Evolutionary conservation across 1,284 basidiomycete genomes (phyloP).

Genomic region (Melampsora americana): DNA sequence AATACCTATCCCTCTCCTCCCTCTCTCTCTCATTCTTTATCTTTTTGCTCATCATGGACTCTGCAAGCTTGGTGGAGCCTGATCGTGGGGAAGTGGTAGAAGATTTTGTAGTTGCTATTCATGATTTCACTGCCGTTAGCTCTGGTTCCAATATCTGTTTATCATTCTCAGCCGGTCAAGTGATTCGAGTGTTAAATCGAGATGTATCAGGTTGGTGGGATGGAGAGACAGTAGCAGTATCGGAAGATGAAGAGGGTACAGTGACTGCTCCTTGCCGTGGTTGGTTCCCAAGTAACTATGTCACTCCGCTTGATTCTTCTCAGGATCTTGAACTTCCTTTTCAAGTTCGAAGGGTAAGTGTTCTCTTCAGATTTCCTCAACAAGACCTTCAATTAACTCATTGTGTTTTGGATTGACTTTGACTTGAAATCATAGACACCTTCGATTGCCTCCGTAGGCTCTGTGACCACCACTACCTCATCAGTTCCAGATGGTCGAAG

Average conservation of each 20-base stretch:
- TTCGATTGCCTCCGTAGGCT: slow-evolving; percentile 46
- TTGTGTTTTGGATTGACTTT: slow-evolving; percentile 46
- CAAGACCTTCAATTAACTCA: slow-evolving; percentile 45
- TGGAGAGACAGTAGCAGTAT: slow-evolving; percentile 73
- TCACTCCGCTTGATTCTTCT: slow-evolving; percentile 43
- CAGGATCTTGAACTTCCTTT: too few species aligned
- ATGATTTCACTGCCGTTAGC: slow-evolving; percentile 24
- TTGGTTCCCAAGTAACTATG: slow-evolving; percentile 89
- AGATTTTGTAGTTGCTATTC: slow-evolving; percentile 27
- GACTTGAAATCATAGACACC: slow-evolving; percentile 44
- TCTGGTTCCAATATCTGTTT: slow-evolving; percentile 63
- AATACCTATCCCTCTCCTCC: too few species aligned
- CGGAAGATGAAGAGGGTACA: slow-evolving; percentile 21
- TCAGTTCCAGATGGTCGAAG: slow-evolving; percentile 46
- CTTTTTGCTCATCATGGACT: too few species aligned
- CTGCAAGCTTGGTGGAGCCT: too few species aligned
- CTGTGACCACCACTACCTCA: slow-evolving; percentile 14
- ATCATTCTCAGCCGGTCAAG: slow-evolving; percentile 79
- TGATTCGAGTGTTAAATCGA: slow-evolving; percentile 81
- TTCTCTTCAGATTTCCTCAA: background rate
- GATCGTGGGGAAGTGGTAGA: background rate
- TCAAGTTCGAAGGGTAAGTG: background rate
- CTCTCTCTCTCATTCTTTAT: too few species aligned
- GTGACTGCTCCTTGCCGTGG: slow-evolving; percentile 61
- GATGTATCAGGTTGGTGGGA: slow-evolving; percentile 98